A percentile compares a stretch with the other conserved stretches of the same genome.
phyloP scores from a whole-genome alignment of 257 asterid species.

The Solanum medicagineum region DNA sequence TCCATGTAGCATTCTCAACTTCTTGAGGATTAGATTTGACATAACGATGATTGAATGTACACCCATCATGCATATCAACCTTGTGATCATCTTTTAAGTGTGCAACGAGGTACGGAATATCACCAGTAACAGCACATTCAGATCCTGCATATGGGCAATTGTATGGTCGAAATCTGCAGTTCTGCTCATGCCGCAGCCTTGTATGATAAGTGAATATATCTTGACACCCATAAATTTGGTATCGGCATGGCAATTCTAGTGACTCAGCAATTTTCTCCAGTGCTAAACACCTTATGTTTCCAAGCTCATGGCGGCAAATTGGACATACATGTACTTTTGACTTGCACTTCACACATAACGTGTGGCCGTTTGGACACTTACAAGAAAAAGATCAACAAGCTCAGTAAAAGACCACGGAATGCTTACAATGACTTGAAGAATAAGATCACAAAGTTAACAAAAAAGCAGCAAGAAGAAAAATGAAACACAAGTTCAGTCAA shows the following conservation, averaged over 20 bases:
- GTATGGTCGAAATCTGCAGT: conserved; percentile 22
- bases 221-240: conserved; percentile 24
- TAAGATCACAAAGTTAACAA: neutral
- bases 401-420: no score
- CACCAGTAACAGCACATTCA: conserved; percentile 25
- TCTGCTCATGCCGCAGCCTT: conserved; percentile 26
- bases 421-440: neutral
- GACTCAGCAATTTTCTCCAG: conserved; percentile 35
- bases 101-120: conserved; percentile 15
- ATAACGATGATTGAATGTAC: conserved; percentile 37
- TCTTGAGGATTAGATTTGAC: conserved; percentile 31
- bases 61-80: conserved; percentile 32
- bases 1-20: conserved; percentile 32
- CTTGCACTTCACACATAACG: conserved; percentile 21
- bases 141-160: conserved; percentile 37
- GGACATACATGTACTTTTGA: conserved; percentile 21
- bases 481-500: neutral
- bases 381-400: neutral
- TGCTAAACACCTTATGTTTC: conserved; percentile 38
- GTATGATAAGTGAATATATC: conserved; percentile 21
- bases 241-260: conserved; percentile 27
- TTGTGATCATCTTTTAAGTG: conserved; percentile 31
- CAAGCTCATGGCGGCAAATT: conserved; percentile 33
- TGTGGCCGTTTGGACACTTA: conserved; percentile 31
- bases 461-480: neutral